Percentiles rank a stretch among this genome's conserved stretches.
These are phyloP conservation scores for Apophysomyces variabilis DNA, from an alignment of 371 early-diverging fungal genomes.

Conservation along the genomic window DNA sequence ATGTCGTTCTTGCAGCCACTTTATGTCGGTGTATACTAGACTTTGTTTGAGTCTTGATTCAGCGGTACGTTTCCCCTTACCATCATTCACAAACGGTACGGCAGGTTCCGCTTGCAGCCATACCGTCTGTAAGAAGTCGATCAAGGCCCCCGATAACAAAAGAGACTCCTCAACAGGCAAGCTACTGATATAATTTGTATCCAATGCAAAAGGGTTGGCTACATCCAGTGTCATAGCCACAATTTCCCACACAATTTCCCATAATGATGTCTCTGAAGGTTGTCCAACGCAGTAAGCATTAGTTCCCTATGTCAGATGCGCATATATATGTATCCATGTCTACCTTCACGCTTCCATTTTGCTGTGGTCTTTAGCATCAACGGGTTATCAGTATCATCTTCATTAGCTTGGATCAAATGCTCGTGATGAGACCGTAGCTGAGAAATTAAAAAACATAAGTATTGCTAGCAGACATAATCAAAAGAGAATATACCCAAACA, in stretches of 20 bases:
- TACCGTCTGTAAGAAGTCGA: slow-evolving; percentile 68
- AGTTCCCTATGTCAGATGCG: neutral
- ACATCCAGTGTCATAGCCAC: slow-evolving; percentile 57
- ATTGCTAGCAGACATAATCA: neutral
- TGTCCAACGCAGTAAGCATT: neutral
- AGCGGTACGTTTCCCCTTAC: slow-evolving; percentile 27
- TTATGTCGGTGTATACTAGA: slow-evolving; percentile 4
- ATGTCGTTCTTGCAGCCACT: slow-evolving; percentile 5
- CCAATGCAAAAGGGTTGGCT: slow-evolving; percentile 75
- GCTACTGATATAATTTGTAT: slow-evolving; percentile 60
- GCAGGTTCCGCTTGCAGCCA: slow-evolving; percentile 53
- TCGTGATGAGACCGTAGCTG: slow-evolving; percentile 68
- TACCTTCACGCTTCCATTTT: slow-evolving; percentile 56
- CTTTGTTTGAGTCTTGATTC: neutral
- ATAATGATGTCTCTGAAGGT: slow-evolving; percentile 63
- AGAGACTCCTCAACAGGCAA: slow-evolving; percentile 68
- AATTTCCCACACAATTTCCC: slow-evolving; percentile 83
- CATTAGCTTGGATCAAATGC: slow-evolving; percentile 45
- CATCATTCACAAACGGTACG: slow-evolving; percentile 45
- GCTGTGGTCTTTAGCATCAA: slow-evolving; percentile 61
- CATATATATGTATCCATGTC: slow-evolving; percentile 14
- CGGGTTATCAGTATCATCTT: slow-evolving; percentile 63
- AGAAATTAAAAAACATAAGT: neutral
- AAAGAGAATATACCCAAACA: slow-evolving; percentile 64
- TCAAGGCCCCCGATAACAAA: slow-evolving; percentile 68